Percentiles rank a stretch among this genome's conserved stretches.
Conservation (phyloP, 352 stramenopile genomes). For the Phytophthora meadii region DNA sequence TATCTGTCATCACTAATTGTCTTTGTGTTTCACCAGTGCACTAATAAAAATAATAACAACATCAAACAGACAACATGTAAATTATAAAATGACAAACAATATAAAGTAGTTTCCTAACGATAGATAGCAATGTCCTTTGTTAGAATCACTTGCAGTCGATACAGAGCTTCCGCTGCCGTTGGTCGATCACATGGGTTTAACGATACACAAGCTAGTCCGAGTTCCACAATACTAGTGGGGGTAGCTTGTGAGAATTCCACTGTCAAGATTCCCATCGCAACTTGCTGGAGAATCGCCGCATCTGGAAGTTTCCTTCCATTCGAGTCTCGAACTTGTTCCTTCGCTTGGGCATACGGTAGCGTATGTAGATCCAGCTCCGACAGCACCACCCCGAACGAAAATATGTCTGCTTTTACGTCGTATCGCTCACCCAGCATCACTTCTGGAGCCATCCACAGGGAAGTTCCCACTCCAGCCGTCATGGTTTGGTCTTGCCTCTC, state of each 20-base stretch:
- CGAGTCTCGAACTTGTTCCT: slow-evolving; percentile 26
- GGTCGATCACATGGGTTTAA: slow-evolving; percentile 38
- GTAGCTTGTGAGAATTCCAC: slow-evolving; percentile 33
- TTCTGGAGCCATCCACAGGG: slow-evolving; percentile 78
- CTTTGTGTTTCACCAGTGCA: no score
- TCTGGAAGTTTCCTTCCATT: slow-evolving; percentile 24
- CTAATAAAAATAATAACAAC: no score
- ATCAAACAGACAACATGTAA: no score
- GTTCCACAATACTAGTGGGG: slow-evolving; percentile 24
- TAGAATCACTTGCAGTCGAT: slow-evolving; percentile 38
- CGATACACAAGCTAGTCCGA: slow-evolving; percentile 37
- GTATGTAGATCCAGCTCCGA: slow-evolving; percentile 41
- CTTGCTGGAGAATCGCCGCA: slow-evolving; percentile 44
- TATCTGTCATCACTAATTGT: no score
- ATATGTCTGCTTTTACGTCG: slow-evolving; percentile 47
- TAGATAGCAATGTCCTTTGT: slow-evolving; percentile 2
- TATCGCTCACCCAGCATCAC: slow-evolving; percentile 42
- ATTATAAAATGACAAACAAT: no score
- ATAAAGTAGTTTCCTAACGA: no score
- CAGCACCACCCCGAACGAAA: slow-evolving; percentile 48
- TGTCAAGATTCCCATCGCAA: slow-evolving; percentile 41
- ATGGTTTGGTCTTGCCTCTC: slow-evolving; percentile 36
- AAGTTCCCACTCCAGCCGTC: slow-evolving; percentile 39
- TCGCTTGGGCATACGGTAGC: slow-evolving; percentile 34
- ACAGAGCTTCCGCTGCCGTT: slow-evolving; percentile 41